A percentile compares a stretch with the other conserved stretches of the same genome.
Conservation (phyloP, 2,329 filamentous ascomycete genomes). For the Zalaria obscura region DNA sequence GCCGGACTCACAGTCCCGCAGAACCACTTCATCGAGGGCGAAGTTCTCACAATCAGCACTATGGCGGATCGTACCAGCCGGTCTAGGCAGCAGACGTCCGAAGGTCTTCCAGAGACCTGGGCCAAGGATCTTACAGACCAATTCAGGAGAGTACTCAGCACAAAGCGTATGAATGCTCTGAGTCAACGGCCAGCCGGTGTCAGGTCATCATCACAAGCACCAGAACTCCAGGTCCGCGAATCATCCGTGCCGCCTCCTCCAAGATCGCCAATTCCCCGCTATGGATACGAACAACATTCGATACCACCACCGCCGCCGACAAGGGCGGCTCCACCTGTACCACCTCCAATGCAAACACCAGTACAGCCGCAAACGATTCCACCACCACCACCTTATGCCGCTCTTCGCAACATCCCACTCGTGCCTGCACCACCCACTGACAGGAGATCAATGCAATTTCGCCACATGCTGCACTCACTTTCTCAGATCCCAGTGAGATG, state of each 20-base stretch:
- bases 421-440: slow-evolving; percentile 58
- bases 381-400: slow-evolving; percentile 43
- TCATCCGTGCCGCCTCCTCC: neutral
- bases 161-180: slow-evolving; percentile 75
- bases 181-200: slow-evolving; percentile 41
- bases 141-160: slow-evolving; percentile 77
- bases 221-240: slow-evolving; percentile 7
- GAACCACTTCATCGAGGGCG: too few species aligned
- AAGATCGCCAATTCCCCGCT: neutral
- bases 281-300: slow-evolving; percentile 5
- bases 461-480: slow-evolving; percentile 67
- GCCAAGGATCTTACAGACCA: slow-evolving; percentile 66
- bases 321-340: slow-evolving; percentile 4
- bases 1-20: neutral
- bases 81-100: slow-evolving; percentile 1
- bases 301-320: slow-evolving; percentile 1
- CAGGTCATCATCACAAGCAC: slow-evolving; percentile 42
- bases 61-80: slow-evolving; percentile 4
- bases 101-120: slow-evolving; percentile 43
- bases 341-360: slow-evolving; percentile 11
- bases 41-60: neutral
- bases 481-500: slow-evolving; percentile 85
- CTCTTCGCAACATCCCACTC: slow-evolving; percentile 50
- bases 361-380: slow-evolving; percentile 16
- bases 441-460: slow-evolving; percentile 32